phyloP scores from a whole-genome alignment of 768 basidiomycete species.

The Lyophyllum atratum region DNA sequence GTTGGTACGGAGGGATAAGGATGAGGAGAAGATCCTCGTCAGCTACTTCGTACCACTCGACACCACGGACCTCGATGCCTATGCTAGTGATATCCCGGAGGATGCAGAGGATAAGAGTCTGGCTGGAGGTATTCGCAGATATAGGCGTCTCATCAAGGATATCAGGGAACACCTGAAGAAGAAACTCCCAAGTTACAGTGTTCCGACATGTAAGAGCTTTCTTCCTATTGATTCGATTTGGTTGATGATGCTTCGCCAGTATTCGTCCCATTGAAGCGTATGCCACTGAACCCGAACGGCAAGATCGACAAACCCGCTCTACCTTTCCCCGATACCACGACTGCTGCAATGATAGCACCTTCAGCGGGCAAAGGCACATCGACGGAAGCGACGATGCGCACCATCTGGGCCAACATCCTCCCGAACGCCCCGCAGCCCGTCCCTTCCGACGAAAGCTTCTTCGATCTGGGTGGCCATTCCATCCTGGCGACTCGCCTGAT shows the following conservation, averaged over 20 bases:
- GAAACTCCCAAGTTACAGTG: conserved; percentile 92
- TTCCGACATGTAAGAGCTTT: conserved; percentile 75
- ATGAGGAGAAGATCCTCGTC: conserved; percentile 98
- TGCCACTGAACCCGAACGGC: conserved; percentile 98
- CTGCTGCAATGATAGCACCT: conserved; percentile 45
- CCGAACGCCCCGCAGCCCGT: conserved; percentile 78
- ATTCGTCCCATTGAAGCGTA: conserved; percentile 90
- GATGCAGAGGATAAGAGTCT: conserved; percentile 60
- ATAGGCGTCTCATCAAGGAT: conserved; percentile 87
- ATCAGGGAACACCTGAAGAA: conserved; percentile 95
- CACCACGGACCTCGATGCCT: conserved; percentile 62
- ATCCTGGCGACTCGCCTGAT: conserved; percentile 96
- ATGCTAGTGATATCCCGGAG: conserved; percentile 66
- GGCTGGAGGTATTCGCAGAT: conserved; percentile 78
- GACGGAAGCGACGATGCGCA: conserved; percentile 79
- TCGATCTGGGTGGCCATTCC: conserved; percentile 97
- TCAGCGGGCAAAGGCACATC: conserved; percentile 47
- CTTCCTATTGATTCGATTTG: conserved; percentile 6
- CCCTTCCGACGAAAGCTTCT: conserved; percentile 92
- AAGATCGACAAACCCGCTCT: conserved; percentile 98
- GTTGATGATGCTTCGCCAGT: conserved; percentile 47
- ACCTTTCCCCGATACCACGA: conserved; percentile 96
- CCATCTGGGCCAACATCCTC: conserved; percentile 84
- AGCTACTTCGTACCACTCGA: conserved; percentile 95
- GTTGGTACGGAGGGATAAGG: conserved; percentile 93